These are phyloP conservation scores for Albugo laibachii DNA, from an alignment of 352 stramenopile species.

Conservation along the genomic window DNA sequence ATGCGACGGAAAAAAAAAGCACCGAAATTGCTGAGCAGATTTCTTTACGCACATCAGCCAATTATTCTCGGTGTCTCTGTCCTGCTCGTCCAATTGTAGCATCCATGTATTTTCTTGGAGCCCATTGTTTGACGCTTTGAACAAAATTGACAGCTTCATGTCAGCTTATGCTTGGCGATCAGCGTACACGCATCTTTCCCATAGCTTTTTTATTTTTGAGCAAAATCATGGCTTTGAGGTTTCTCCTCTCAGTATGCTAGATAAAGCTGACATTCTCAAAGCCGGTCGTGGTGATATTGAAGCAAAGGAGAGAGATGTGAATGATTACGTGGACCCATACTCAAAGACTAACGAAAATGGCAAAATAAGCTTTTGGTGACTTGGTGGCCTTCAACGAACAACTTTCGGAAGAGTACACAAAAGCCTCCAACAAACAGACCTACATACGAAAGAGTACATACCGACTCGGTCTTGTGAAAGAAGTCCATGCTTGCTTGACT, in stretches of 20 bases:
- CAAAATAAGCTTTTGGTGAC: conserved; percentile 75
- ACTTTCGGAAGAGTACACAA: conserved; percentile 98
- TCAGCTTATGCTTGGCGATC: conserved; percentile 53
- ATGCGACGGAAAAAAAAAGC: conserved; percentile 69
- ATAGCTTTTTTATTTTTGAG: conserved; percentile 50
- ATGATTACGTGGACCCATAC: conserved; percentile 59
- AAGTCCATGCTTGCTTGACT: no score
- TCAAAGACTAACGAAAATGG: conserved; percentile 45
- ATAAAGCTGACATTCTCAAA: conserved; percentile 71
- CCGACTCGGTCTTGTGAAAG: no score
- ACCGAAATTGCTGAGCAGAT: conserved; percentile 59
- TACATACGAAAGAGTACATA: conserved; percentile 92
- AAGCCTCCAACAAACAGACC: conserved; percentile 90
- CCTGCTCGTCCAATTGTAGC: conserved; percentile 53
- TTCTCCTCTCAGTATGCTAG: conserved; percentile 46
- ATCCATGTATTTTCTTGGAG: conserved; percentile 64
- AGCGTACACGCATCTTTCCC: conserved; percentile 34
- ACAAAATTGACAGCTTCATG: conserved; percentile 77
- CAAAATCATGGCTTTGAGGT: conserved; percentile 68
- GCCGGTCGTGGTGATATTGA: conserved; percentile 40
- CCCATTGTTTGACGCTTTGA: conserved; percentile 69
- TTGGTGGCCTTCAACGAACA: conserved; percentile 79
- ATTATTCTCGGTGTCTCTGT: conserved; percentile 54
- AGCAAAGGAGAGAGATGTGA: conserved; percentile 74
- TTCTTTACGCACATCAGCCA: conserved; percentile 46